These are phyloP conservation scores for Neonothopanus nambi DNA, from an alignment of 1,284 basidiomycete species.

Conservation along the genomic window DNA sequence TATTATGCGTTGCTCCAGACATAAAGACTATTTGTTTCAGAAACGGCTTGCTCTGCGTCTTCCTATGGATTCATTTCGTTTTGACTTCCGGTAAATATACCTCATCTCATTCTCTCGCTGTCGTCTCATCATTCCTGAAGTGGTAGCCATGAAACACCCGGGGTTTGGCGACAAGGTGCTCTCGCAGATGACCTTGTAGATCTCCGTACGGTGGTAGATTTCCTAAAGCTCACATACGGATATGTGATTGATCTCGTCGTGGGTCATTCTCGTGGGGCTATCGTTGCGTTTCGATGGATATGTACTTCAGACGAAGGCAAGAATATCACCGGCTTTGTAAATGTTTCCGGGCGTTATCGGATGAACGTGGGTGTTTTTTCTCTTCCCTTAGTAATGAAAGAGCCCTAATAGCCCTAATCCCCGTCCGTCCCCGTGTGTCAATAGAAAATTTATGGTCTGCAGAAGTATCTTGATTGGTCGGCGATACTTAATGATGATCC, in stretches of 20 bases:
- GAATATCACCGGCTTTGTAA: conserved; percentile 59
- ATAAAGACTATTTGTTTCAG: conserved; percentile 84
- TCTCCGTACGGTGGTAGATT: conserved; percentile 60
- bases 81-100: conserved; percentile 74
- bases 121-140: conserved; percentile 36
- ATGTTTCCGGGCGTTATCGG: conserved; percentile 71
- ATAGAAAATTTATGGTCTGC: conserved; percentile 48
- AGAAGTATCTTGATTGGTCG: not conserved
- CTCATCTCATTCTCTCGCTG: too few relatives aligned
- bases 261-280: conserved; percentile 72
- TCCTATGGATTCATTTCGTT: conserved; percentile 78
- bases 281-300: conserved; percentile 68
- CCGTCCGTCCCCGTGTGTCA: not conserved
- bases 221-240: conserved; percentile 55
- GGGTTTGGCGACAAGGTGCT: conserved; percentile 57
- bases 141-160: conserved; percentile 74
- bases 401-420: not conserved
- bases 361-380: conserved; percentile 62
- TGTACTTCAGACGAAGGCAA: conserved; percentile 58
- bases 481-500: not conserved
- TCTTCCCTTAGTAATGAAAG: not conserved
- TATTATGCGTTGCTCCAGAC: conserved; percentile 41
- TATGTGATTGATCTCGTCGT: conserved; percentile 69
- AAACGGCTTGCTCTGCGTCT: conserved; percentile 67
- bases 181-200: conserved; percentile 64